Conservation (phyloP, 192 early-diverging fungal genomes). For the Coemansia reversa region DNA sequence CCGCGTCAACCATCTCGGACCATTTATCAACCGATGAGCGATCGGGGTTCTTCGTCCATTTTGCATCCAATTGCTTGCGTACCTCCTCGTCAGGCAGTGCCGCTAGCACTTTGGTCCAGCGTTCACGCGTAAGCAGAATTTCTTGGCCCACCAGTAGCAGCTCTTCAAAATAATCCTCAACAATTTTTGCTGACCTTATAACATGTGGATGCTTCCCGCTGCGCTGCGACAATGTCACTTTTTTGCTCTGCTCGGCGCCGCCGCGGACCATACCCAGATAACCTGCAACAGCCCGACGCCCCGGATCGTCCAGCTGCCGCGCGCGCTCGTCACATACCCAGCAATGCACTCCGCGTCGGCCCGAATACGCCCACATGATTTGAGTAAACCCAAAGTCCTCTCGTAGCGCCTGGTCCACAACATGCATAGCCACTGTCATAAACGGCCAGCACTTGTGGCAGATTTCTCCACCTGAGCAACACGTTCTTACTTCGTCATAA, state of each 20-base stretch:
- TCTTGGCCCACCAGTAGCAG: slow-evolving; percentile 72
- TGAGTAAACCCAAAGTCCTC: slow-evolving; percentile 97
- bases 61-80: slow-evolving; percentile 32
- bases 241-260: slow-evolving; percentile 68
- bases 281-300: slow-evolving; percentile 77
- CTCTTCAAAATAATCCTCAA: slow-evolving; percentile 72
- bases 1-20: slow-evolving; percentile 47
- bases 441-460: slow-evolving; percentile 93
- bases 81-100: slow-evolving; percentile 75
- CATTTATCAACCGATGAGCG: slow-evolving; percentile 49
- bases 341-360: slow-evolving; percentile 97
- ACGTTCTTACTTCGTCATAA: slow-evolving; percentile 96
- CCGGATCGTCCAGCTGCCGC: slow-evolving; percentile 69
- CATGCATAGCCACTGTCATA: slow-evolving; percentile 87
- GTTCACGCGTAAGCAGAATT: slow-evolving; percentile 60
- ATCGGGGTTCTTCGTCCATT: slow-evolving; percentile 44
- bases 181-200: slow-evolving; percentile 59
- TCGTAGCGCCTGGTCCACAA: slow-evolving; percentile 72
- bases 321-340: slow-evolving; percentile 95
- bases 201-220: slow-evolving; percentile 63
- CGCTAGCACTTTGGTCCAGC: slow-evolving; percentile 75
- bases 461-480: slow-evolving; percentile 85
- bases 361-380: slow-evolving; percentile 92
- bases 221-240: slow-evolving; percentile 64
- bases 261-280: slow-evolving; percentile 83